These are phyloP conservation scores for Spathaspora hagerdaliae DNA, from an alignment of 805 yeast genomes.

Conservation along the genomic window DNA sequence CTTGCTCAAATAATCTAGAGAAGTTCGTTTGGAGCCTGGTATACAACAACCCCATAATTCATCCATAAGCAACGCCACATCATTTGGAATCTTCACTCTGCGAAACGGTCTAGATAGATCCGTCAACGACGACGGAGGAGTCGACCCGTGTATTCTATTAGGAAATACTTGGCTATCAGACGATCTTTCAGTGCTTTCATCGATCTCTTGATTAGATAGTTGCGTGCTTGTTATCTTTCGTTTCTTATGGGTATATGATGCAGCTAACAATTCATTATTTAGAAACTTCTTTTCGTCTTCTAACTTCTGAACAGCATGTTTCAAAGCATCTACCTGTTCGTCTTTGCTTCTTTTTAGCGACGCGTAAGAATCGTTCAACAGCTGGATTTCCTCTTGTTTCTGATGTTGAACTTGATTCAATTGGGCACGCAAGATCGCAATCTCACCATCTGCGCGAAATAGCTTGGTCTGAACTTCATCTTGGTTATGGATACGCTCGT, in stretches of 20 bases:
- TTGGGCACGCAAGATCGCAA: constrained; percentile 70
- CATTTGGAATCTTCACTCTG: constrained; percentile 24
- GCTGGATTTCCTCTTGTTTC: constrained; percentile 32
- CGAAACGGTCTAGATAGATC: constrained; percentile 3
- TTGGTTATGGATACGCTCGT: neutral
- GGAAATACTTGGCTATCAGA: neutral
- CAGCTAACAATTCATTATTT: constrained; percentile 31
- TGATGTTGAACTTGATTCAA: constrained; percentile 43
- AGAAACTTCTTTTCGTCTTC: constrained; percentile 43
- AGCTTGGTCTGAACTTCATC: constrained; percentile 24
- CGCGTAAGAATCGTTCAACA: constrained; percentile 16
- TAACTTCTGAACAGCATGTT: constrained; percentile 29
- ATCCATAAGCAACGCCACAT: constrained; percentile 29
- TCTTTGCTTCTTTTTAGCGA: constrained; percentile 16
- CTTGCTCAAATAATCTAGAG: constrained; percentile 28
- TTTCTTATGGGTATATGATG: constrained; percentile 16
- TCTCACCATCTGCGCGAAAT: constrained; percentile 71
- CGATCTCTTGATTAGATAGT: neutral
- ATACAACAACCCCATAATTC: constrained; percentile 34
- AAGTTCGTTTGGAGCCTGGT: constrained; percentile 29
- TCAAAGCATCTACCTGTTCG: constrained; percentile 28
- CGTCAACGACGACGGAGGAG: neutral
- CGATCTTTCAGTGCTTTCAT: neutral
- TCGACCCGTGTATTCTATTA: neutral
- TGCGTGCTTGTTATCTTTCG: constrained; percentile 7